Conservation (phyloP, 2,329 filamentous ascomycete genomes). For the Cordyceps fumosorosea region DNA sequence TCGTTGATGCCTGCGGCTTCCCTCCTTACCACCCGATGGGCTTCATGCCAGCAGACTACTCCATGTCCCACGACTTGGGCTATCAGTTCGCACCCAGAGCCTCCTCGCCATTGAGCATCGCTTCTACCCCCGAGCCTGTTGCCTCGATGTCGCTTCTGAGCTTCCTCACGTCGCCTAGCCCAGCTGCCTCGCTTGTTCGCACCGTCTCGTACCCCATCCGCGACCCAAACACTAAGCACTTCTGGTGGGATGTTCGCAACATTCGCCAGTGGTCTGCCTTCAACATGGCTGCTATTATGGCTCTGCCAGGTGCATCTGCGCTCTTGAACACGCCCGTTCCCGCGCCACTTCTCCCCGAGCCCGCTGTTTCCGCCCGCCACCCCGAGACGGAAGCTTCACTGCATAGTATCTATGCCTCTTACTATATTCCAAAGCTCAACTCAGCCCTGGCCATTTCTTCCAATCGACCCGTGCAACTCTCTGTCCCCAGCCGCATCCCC, state of each 20-base stretch:
- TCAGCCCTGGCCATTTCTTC: constrained; percentile 72
- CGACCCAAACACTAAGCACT: constrained; percentile 69
- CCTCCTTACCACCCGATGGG: constrained; percentile 78
- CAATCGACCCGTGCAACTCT: constrained; percentile 52
- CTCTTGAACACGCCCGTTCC: constrained; percentile 67
- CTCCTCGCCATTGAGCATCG: constrained; percentile 36
- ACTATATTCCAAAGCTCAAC: constrained; percentile 84
- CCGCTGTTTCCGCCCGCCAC: constrained; percentile 51
- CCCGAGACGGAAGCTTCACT: constrained; percentile 76
- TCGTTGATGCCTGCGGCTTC: constrained; percentile 69
- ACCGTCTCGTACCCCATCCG: constrained; percentile 64
- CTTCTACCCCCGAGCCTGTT: constrained; percentile 37
- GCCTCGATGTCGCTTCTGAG: constrained; percentile 64
- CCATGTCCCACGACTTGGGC: constrained; percentile 32
- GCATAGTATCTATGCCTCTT: constrained; percentile 65
- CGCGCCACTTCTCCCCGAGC: constrained; percentile 52
- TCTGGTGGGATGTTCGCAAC: constrained; percentile 95
- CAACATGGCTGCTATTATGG: constrained; percentile 62
- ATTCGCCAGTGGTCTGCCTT: constrained; percentile 79
- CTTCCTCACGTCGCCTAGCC: constrained; percentile 75
- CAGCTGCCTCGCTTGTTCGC: constrained; percentile 73
- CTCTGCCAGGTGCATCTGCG: constrained; percentile 63
- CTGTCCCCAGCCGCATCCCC: constrained; percentile 31
- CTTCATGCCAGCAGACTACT: constrained; percentile 23
- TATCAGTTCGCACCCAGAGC: constrained; percentile 41